phyloP scores from a whole-genome alignment of 164 flowering plant genomes.

The Chloranthus sessilifolius region DNA sequence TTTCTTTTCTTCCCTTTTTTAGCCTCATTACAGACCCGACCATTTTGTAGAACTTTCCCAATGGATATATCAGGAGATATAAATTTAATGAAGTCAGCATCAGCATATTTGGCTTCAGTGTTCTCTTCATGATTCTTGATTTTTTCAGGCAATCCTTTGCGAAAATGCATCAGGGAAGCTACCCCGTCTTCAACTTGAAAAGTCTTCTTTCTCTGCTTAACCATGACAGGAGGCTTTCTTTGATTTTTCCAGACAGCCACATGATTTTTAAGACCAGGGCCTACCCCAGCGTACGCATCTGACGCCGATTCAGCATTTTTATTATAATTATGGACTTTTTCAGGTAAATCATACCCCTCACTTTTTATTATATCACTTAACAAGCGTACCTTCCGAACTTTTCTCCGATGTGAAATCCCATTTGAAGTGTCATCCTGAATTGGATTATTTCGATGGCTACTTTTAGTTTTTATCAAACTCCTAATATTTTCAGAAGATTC shows the following conservation, averaged over 20 bases:
- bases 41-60: constrained; percentile 5
- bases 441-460: constrained; percentile 7
- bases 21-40: constrained; percentile 10
- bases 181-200: constrained; percentile 25
- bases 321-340: background rate
- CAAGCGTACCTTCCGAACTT: constrained; percentile 42
- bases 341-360: constrained; percentile 23
- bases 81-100: constrained; percentile 8
- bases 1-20: constrained; percentile 13
- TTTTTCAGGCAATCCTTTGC: constrained; percentile 13
- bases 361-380: constrained; percentile 32
- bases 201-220: constrained; percentile 30
- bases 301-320: constrained; percentile 14
- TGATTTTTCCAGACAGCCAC: constrained; percentile 11
- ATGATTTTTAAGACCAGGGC: constrained; percentile 11
- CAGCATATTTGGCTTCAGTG: constrained; percentile 7
- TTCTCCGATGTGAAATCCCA: constrained; percentile 23
- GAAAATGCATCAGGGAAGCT: constrained; percentile 13
- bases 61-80: constrained; percentile 14
- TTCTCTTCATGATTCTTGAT: constrained; percentile 13
- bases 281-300: constrained; percentile 17
- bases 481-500: constrained; percentile 25
- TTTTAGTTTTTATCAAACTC: constrained; percentile 12
- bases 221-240: constrained; percentile 4
- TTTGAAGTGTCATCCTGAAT: constrained; percentile 13